Percentiles rank a stretch among this genome's conserved stretches.
phyloP scores from a whole-genome alignment of 1,284 basidiomycete species.

The Singerocomus inundabilis region DNA sequence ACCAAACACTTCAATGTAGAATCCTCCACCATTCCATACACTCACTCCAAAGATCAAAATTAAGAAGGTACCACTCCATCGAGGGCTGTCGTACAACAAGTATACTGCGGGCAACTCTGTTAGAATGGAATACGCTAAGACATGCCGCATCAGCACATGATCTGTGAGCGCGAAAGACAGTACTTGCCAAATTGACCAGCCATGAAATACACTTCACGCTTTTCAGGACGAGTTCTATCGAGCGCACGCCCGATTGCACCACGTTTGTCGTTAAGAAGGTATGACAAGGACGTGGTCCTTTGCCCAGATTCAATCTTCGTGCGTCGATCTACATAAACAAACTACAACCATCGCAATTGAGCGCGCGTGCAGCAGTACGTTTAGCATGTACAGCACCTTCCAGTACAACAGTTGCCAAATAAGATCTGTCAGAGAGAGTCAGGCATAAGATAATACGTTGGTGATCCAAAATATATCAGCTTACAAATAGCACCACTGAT shows the following conservation, averaged over 20 bases:
- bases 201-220: slow-evolving; percentile 79
- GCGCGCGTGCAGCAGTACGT: neutral
- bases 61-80: slow-evolving; percentile 76
- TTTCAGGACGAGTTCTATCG: slow-evolving; percentile 54
- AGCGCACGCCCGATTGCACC: slow-evolving; percentile 76
- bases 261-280: slow-evolving; percentile 81
- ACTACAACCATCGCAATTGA: slow-evolving; percentile 40
- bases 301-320: slow-evolving; percentile 86
- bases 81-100: slow-evolving; percentile 73
- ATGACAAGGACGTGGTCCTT: slow-evolving; percentile 83
- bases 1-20: slow-evolving; percentile 94
- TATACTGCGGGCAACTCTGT: slow-evolving; percentile 86
- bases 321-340: slow-evolving; percentile 80
- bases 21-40: slow-evolving; percentile 83
- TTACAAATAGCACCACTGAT: slow-evolving; percentile 74
- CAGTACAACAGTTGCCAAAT: slow-evolving; percentile 89
- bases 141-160: neutral
- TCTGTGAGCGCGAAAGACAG: neutral
- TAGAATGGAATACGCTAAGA: slow-evolving; percentile 76
- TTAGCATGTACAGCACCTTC: slow-evolving; percentile 53
- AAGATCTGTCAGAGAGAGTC: slow-evolving; percentile 52
- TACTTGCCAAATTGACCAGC: slow-evolving; percentile 76
- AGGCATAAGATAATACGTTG: slow-evolving; percentile 12
- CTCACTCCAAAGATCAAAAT: slow-evolving; percentile 77
- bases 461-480: slow-evolving; percentile 30